Evolutionary conservation across 148 eudicot genomes (phyloP).

Genomic region (Oxyria digyna): DNA sequence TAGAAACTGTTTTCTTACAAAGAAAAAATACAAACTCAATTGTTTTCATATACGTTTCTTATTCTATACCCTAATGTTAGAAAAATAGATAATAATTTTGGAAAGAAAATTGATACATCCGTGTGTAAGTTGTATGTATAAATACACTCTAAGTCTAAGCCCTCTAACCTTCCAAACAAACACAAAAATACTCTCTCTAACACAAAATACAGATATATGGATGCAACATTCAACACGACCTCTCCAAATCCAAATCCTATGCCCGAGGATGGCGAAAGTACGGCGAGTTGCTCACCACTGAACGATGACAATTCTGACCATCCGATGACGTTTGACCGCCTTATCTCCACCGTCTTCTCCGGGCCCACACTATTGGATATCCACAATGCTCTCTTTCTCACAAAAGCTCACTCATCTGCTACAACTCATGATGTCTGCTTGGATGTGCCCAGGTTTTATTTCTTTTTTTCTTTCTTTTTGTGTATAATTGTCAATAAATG

Average conservation of each 20-base stretch:
- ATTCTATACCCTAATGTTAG: too few relatives aligned
- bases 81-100: too few relatives aligned
- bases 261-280: background rate
- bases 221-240: background rate
- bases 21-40: too few relatives aligned
- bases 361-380: constrained; percentile 25
- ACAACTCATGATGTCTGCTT: constrained; percentile 22
- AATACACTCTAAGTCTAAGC: too few relatives aligned
- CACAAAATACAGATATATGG: background rate
- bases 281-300: background rate
- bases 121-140: too few relatives aligned
- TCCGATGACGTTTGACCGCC: background rate
- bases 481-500: background rate
- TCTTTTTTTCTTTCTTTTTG: too few relatives aligned
- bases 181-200: background rate
- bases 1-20: too few relatives aligned
- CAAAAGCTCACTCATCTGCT: constrained; percentile 1
- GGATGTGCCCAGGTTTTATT: constrained; percentile 1
- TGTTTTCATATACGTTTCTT: too few relatives aligned
- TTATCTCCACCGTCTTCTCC: constrained; percentile 15
- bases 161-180: too few relatives aligned
- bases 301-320: background rate
- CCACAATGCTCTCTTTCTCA: constrained; percentile 20
- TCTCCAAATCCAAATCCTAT: background rate
- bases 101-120: too few relatives aligned